Conservation (phyloP, 2,329 filamentous ascomycete genomes). For the Talaromyces pinophilus region DNA sequence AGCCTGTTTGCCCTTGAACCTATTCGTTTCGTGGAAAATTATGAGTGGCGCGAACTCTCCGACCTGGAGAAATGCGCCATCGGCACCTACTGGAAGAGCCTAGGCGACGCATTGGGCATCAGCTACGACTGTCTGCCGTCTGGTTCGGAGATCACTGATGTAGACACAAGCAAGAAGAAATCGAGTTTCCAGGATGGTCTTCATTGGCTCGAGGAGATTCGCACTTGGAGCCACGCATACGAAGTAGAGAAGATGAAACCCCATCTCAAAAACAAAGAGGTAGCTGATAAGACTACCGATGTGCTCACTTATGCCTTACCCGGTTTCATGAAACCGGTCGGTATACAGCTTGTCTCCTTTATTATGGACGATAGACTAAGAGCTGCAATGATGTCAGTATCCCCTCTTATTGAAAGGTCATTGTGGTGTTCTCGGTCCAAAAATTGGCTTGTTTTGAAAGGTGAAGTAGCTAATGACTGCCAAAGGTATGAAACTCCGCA, state of each 20-base stretch:
- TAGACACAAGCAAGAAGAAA: constrained; percentile 50
- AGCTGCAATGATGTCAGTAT: constrained; percentile 64
- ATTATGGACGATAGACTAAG: constrained; percentile 66
- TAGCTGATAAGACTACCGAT: constrained; percentile 61
- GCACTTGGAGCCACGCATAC: constrained; percentile 57
- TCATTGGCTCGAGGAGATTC: constrained; percentile 55
- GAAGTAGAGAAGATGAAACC: constrained; percentile 62
- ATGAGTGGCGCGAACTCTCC: constrained; percentile 69
- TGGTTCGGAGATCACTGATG: constrained; percentile 31
- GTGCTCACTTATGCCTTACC: constrained; percentile 62
- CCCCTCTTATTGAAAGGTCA: neutral
- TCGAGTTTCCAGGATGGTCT: constrained; percentile 53
- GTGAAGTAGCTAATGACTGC: neutral
- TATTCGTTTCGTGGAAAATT: constrained; percentile 61
- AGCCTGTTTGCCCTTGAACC: constrained; percentile 67
- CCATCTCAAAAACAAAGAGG: constrained; percentile 49
- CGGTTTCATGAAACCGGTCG: constrained; percentile 48
- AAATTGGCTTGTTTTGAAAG: neutral
- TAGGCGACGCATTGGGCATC: constrained; percentile 71
- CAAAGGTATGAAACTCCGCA: constrained; percentile 45
- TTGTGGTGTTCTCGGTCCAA: neutral
- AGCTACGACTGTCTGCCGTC: constrained; percentile 45
- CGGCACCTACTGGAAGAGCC: constrained; percentile 68
- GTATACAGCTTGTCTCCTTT: constrained; percentile 55
- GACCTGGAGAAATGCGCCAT: constrained; percentile 68